These are phyloP conservation scores for Irpex rosettiformis DNA, from an alignment of 1,284 basidiomycete species.

Conservation along the genomic window DNA sequence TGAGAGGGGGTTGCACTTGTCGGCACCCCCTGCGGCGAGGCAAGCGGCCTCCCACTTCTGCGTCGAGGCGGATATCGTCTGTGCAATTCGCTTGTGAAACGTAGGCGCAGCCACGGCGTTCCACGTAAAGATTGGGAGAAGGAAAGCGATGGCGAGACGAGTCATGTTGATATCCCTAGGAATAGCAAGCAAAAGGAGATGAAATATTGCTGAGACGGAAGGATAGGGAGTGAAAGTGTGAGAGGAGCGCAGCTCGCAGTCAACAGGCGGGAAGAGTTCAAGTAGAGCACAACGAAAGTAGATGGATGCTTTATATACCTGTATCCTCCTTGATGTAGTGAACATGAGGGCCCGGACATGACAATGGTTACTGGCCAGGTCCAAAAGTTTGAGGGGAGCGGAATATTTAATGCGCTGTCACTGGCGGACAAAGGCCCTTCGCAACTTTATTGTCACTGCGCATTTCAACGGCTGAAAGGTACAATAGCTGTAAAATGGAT, in stretches of 20 bases:
- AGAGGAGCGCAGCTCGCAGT: not conserved
- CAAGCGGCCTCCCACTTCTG: conserved; percentile 38
- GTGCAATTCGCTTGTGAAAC: not conserved
- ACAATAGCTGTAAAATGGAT: not conserved
- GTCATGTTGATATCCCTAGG: not conserved
- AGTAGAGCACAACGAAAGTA: not conserved
- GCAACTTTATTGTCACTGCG: not conserved
- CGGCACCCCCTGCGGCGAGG: conserved; percentile 47
- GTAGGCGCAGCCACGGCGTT: not conserved
- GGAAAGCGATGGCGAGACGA: not conserved
- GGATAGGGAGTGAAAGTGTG: not conserved
- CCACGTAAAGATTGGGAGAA: not conserved
- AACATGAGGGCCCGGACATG: too few species aligned
- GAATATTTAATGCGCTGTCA: too few species aligned
- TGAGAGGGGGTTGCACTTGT: conserved; percentile 51
- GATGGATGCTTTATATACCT: not conserved
- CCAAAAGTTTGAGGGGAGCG: too few species aligned
- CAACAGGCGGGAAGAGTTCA: not conserved
- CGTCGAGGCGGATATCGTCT: conserved; percentile 25
- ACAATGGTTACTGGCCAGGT: too few species aligned
- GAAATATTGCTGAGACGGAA: not conserved
- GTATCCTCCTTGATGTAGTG: too few species aligned
- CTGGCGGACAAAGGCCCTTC: too few species aligned
- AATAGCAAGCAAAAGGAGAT: not conserved
- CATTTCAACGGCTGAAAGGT: not conserved